phyloP scores from a whole-genome alignment of 345 rosid species.

The Salix viminalis region DNA sequence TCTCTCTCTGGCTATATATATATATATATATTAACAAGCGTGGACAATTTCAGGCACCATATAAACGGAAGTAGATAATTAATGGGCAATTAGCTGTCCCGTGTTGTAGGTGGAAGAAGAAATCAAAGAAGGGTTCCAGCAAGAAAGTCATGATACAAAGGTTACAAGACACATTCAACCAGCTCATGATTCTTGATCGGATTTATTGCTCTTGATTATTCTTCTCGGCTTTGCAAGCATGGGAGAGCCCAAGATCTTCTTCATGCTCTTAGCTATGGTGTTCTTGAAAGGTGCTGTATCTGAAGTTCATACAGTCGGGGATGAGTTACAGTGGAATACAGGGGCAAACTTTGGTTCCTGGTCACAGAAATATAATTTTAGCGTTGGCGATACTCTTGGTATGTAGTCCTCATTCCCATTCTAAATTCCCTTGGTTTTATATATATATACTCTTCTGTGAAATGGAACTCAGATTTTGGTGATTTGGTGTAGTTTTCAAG shows the following conservation, averaged over 20 bases:
- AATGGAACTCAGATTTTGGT: too few relatives aligned
- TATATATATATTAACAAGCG: too few relatives aligned
- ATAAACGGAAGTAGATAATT: too few relatives aligned
- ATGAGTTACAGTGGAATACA: slow-evolving; percentile 33
- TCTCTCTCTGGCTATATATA: too few relatives aligned
- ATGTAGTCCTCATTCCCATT: not conserved
- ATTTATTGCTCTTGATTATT: not conserved
- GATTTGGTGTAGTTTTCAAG: slow-evolving; percentile 35
- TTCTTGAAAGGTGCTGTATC: slow-evolving; percentile 19
- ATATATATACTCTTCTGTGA: not conserved
- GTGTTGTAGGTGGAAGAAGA: too few relatives aligned
- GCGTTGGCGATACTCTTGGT: slow-evolving; percentile 51
- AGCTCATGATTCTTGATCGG: too few relatives aligned
- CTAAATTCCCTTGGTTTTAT: not conserved
- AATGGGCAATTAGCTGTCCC: too few relatives aligned
- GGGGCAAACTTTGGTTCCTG: slow-evolving; percentile 34
- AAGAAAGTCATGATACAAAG: too few relatives aligned
- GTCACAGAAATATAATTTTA: slow-evolving; percentile 44
- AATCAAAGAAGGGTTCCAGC: too few relatives aligned
- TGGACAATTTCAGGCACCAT: too few relatives aligned
- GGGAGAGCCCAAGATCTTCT: slow-evolving; percentile 3
- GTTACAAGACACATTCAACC: too few relatives aligned
- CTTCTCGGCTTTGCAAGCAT: not conserved
- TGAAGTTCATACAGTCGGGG: slow-evolving; percentile 44
- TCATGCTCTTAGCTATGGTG: not conserved